These are phyloP conservation scores for Leptomonas pyrrhocoris DNA, from an alignment of 208 protist genomes.

Conservation along the genomic window DNA sequence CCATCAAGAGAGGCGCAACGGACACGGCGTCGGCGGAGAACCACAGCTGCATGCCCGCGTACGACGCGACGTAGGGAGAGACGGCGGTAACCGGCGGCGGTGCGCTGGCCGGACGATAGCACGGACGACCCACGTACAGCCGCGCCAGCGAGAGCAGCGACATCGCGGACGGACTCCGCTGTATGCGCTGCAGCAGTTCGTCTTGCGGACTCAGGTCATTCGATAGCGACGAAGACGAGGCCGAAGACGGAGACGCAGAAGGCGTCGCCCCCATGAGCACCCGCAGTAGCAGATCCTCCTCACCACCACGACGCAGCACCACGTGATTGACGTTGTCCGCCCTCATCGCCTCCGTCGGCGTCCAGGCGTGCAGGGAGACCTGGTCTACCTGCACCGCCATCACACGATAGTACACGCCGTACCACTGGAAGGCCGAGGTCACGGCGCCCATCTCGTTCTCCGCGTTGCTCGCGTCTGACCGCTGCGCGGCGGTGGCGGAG, in stretches of 20 bases:
- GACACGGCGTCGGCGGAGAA: constrained; percentile 24
- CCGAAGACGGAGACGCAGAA: neutral
- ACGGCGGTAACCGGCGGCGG: constrained; percentile 13
- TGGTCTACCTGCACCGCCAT: constrained; percentile 51
- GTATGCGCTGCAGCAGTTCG: constrained; percentile 46
- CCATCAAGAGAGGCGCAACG: constrained; percentile 17
- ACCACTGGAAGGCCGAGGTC: constrained; percentile 34
- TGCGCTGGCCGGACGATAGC: constrained; percentile 10
- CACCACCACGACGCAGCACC: constrained; percentile 49
- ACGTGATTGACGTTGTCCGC: constrained; percentile 45
- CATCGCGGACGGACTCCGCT: constrained; percentile 37
- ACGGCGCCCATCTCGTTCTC: constrained; percentile 26
- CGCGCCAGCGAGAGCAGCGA: constrained; percentile 57
- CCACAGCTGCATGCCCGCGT: constrained; percentile 30
- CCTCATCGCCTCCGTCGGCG: constrained; percentile 32
- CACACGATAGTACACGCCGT: constrained; percentile 65
- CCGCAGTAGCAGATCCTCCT: constrained; percentile 51
- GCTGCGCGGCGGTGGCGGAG: constrained; percentile 7
- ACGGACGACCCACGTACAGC: constrained; percentile 51
- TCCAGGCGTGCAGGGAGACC: constrained; percentile 47
- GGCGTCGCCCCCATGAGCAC: constrained; percentile 28
- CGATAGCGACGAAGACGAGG: too few species aligned
- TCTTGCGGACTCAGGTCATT: constrained; percentile 18
- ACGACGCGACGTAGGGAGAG: constrained; percentile 29
- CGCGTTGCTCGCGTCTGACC: constrained; percentile 4